These are phyloP conservation scores for Candida broadrunensis DNA, from an alignment of 805 yeast species.

Conservation along the genomic window DNA sequence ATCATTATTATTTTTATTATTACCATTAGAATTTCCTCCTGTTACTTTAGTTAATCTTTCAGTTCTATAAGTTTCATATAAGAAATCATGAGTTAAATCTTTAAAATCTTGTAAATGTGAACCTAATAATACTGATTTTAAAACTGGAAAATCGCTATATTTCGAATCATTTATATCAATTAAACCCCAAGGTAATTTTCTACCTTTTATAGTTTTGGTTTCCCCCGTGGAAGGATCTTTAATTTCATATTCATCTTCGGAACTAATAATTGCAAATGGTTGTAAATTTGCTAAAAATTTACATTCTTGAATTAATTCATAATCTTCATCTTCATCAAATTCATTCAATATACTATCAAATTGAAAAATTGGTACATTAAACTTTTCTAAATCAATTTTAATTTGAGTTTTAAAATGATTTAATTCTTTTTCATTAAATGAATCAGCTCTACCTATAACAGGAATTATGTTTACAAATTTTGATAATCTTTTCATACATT, in stretches of 20 bases:
- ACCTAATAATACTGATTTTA: slow-evolving; percentile 72
- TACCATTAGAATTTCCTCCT: slow-evolving; percentile 20
- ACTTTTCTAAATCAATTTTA: slow-evolving; percentile 59
- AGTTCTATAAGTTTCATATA: slow-evolving; percentile 78
- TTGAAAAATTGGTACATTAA: slow-evolving; percentile 72
- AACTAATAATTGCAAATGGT: slow-evolving; percentile 72
- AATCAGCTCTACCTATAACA: slow-evolving; percentile 76
- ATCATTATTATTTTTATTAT: slow-evolving; percentile 4
- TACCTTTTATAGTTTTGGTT: slow-evolving; percentile 44
- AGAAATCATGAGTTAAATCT: slow-evolving; percentile 72
- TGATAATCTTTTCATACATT: slow-evolving; percentile 65
- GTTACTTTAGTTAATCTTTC: slow-evolving; percentile 65
- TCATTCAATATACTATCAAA: slow-evolving; percentile 51
- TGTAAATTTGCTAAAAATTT: slow-evolving; percentile 58
- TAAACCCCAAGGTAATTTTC: slow-evolving; percentile 77
- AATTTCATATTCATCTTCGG: slow-evolving; percentile 54
- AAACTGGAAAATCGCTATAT: slow-evolving; percentile 51
- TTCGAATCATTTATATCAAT: slow-evolving; percentile 53
- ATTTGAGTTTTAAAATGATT: slow-evolving; percentile 57
- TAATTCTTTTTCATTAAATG: slow-evolving; percentile 68
- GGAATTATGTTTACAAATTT: slow-evolving; percentile 81
- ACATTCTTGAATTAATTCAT: slow-evolving; percentile 70
- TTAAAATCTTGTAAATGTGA: slow-evolving; percentile 81
- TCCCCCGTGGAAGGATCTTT: slow-evolving; percentile 43
- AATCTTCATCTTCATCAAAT: slow-evolving; percentile 71